Base-by-base conservation (phyloP, 2,329 filamentous ascomycete genomes). In the Verticillium alfalfae region DNA sequence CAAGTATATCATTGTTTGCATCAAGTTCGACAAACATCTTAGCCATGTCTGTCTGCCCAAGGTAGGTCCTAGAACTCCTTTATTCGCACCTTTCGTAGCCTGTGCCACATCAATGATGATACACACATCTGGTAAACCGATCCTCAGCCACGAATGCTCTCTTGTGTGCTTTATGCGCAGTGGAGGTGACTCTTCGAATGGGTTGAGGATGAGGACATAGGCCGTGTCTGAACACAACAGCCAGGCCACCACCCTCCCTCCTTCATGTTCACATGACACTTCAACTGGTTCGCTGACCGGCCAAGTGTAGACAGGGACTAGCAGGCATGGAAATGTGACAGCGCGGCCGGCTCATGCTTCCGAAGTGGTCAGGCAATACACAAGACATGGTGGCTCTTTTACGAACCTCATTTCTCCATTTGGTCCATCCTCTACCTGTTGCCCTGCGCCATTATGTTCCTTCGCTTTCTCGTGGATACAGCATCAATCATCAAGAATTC, bases 121-220 rank as follows among this genome's bases (percentile, higher is more conserved):
- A 58, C 57, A 49, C 18, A 58, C 45, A 34, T 66, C 64, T 66
- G 64, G 64, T 66, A 66, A 66, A 59, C 64, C 57, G 60, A 64
- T 56, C 52, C 64, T 65, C 63, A 66, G 63, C 64, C 64, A 61
- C 64, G 61, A 65, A 41, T 22, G 61, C 15, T 34, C 18, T 16
- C 38, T 36, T 45, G 12, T 38, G 41, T 54, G 54, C 31, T 49
- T 49, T 18, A 18, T 26, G 45, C 45, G 9, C n/a, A 49, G 18
- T 49, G 9, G 13, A 22, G 45, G 12, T 2, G 26, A 49, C 18
- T 31, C 16, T 62, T 64, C 52, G 64, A 66, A 37, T 61, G 22
- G 64, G 64, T 66, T 63, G 63, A 65, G 64, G 56, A 55, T 66
- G 64, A 56, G 41, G 64, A 66, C 34, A 66, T 56, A 38, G 62